Base-by-base conservation (phyloP, 1,284 basidiomycete species). In the Ganoderma meredithae region DNA sequence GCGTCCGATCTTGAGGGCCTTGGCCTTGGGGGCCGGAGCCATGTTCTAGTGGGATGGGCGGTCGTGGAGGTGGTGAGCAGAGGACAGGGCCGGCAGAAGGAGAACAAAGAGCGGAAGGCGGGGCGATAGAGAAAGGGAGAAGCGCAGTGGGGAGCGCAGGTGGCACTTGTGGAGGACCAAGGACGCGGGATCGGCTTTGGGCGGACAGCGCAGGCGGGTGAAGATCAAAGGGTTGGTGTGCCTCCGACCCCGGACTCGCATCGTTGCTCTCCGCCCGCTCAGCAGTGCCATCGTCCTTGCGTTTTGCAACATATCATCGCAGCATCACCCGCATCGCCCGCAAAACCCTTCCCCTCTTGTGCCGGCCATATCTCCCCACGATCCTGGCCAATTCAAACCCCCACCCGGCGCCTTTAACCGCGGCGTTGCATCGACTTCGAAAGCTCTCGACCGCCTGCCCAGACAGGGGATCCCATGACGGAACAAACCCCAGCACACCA, bases 1-100 rank as follows among this genome's bases (percentile, higher is more conserved):
- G 55, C 83, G 81, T 19, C 84, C 80, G 33, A 87, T 76, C 79
- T 83, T 85, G 72, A 82, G 79, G 27, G 83, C 84, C 70, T 82
- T 81, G 69, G 81, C 72, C 72, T 73, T 73, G 7, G 72, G 68
- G 1, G 70, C 72, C 25, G 71, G 70, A 56, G 71, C 73, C 73
- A 74, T 74, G 27, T 22, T 9, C 36, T 6, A 36, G 36, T n/a
- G 17, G 19, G 36, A n/a, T 49, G 47, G 22, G 47, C 22, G 47
- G 12, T 17, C n/a, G 56, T 40, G n/a, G 56, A 15, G 12, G 47
- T 49, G 22, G 47, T 49, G 22, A 49, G 22, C n/a, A 2, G 39
- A 22, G 17, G 9, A n/a, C 7, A 22, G 3, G 33, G 55, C 3
- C n/a, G 17, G 36, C 17, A 15, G 15, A 31, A 19, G 7, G 27